Conservation (phyloP, 2,329 filamentous ascomycete species). For the Colletotrichum sp. region DNA sequence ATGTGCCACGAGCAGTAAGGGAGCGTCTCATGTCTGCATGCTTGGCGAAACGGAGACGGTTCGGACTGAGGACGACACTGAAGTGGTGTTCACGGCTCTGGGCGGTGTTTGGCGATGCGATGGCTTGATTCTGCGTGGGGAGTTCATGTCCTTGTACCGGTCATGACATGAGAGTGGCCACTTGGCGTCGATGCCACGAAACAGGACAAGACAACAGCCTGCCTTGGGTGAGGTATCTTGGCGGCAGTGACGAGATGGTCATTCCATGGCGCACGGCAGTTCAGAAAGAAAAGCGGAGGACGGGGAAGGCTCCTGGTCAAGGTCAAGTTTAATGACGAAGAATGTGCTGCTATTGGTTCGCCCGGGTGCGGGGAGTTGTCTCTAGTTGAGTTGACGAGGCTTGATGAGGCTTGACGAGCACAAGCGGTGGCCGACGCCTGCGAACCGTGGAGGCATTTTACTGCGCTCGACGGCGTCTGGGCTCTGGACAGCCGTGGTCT, state of each 20-base stretch:
- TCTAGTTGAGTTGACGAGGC: neutral
- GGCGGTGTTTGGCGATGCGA: neutral
- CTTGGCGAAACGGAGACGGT: conserved; percentile 8
- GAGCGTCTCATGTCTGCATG: neutral
- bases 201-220: neutral
- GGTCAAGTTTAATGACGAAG: neutral
- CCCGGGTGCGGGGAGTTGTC: neutral
- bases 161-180: neutral
- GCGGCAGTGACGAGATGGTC: neutral
- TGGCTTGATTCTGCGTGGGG: neutral
- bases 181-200: neutral
- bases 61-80: neutral
- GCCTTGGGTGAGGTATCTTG: neutral
- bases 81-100: neutral
- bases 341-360: neutral
- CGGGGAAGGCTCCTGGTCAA: neutral
- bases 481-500: neutral
- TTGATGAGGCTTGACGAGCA: neutral
- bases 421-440: neutral
- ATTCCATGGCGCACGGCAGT: neutral
- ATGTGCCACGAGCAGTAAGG: neutral
- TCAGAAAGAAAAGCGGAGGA: neutral
- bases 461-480: neutral
- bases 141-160: neutral
- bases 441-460: neutral